Conservation (phyloP, 768 basidiomycete species). For the Polyporus arcularius region DNA sequence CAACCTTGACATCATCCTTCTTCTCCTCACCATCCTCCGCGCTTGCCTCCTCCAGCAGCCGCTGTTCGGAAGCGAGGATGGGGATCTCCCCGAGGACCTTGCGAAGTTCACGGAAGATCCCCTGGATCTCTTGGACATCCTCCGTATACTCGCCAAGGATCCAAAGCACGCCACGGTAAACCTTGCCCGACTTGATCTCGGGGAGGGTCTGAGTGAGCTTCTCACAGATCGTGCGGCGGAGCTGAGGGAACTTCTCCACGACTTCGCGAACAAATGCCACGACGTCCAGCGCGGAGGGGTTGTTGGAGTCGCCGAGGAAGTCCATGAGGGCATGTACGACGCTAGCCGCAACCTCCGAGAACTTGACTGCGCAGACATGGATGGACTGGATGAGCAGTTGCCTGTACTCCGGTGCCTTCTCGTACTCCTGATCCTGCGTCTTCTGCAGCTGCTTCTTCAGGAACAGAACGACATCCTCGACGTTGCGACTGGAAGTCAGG, state of each 20-base stretch:
- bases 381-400: slow-evolving; percentile 97
- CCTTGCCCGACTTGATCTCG: slow-evolving; percentile 95
- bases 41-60: slow-evolving; percentile 73
- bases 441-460: slow-evolving; percentile 97
- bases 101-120: slow-evolving; percentile 74
- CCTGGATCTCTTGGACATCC: slow-evolving; percentile 63
- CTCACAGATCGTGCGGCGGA: slow-evolving; percentile 80
- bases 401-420: slow-evolving; percentile 94
- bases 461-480: slow-evolving; percentile 95
- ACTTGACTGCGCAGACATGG: slow-evolving; percentile 93
- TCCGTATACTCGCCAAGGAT: slow-evolving; percentile 97
- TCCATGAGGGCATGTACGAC: slow-evolving; percentile 94
- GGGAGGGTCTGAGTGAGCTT: slow-evolving; percentile 79
- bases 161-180: slow-evolving; percentile 96
- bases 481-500: slow-evolving; percentile 92
- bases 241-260: slow-evolving; percentile 93
- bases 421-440: slow-evolving; percentile 89
- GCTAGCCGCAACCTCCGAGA: slow-evolving; percentile 94
- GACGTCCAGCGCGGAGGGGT: slow-evolving; percentile 93
- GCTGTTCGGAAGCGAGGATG: slow-evolving; percentile 89
- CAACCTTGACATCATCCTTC: slow-evolving; percentile 50
- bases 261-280: slow-evolving; percentile 91
- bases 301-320: slow-evolving; percentile 92
- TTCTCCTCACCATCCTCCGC: slow-evolving; percentile 52
- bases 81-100: slow-evolving; percentile 96